Percentiles rank a stretch among this genome's conserved stretches.
Conservation (phyloP, 345 rosid species). For the Viola odorata region DNA sequence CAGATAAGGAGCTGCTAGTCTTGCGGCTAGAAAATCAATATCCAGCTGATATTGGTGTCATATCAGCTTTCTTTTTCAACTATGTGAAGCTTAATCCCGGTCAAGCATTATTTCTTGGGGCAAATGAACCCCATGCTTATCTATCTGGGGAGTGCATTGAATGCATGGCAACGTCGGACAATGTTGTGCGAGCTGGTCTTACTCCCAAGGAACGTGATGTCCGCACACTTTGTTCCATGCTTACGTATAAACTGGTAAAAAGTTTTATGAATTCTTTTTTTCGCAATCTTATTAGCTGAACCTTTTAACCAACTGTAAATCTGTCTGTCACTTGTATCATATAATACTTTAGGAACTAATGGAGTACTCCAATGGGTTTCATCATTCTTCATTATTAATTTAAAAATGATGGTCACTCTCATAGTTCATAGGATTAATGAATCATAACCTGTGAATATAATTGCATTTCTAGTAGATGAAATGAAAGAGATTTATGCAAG, state of each 20-base stretch:
- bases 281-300: background rate
- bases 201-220: constrained; percentile 86
- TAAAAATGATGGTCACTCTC: too few species aligned
- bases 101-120: constrained; percentile 92
- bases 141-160: constrained; percentile 84
- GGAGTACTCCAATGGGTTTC: too few species aligned
- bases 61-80: constrained; percentile 81
- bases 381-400: too few species aligned
- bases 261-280: background rate
- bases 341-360: background rate
- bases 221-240: constrained; percentile 92
- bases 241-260: constrained; percentile 81
- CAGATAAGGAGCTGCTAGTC: constrained; percentile 79
- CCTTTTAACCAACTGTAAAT: background rate
- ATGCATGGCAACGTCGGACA: constrained; percentile 99
- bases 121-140: constrained; percentile 96
- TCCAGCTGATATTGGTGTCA: constrained; percentile 79
- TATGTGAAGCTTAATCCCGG: constrained; percentile 89
- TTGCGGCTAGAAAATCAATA: constrained; percentile 81
- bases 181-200: constrained; percentile 97
- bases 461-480: too few species aligned
- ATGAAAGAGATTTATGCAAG: too few species aligned
- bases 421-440: too few species aligned
- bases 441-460: too few species aligned
- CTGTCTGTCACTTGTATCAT: background rate